phyloP scores from a whole-genome alignment of 2,329 filamentous ascomycete species.

The Atkinsonella texensis region DNA sequence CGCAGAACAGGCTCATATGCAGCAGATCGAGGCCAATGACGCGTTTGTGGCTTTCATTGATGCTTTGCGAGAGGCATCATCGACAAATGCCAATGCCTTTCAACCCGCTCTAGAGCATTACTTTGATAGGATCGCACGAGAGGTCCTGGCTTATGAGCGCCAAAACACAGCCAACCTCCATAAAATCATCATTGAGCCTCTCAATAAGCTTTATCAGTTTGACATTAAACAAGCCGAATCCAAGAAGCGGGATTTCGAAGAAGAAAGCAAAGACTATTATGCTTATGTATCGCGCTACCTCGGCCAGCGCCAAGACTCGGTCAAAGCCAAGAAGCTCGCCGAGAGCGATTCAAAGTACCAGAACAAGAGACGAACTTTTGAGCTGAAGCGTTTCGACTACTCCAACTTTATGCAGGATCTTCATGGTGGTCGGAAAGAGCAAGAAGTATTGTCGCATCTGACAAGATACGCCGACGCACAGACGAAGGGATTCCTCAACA shows the following conservation, averaged over 20 bases:
- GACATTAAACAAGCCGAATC: constrained; percentile 97
- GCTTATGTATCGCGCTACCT: constrained; percentile 89
- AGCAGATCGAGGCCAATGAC: constrained; percentile 77
- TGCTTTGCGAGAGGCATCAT: constrained; percentile 73
- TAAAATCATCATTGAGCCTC: constrained; percentile 86
- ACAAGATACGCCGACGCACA: constrained; percentile 91
- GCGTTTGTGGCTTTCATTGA: constrained; percentile 74
- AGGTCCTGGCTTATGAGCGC: constrained; percentile 79
- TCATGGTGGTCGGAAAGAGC: constrained; percentile 97
- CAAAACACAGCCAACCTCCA: constrained; percentile 77
- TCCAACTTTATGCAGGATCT: constrained; percentile 98
- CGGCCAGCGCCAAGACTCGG: constrained; percentile 87
- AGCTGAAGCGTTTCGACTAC: constrained; percentile 96
- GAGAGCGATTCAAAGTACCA: constrained; percentile 97
- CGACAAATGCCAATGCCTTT: constrained; percentile 91
- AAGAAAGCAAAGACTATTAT: constrained; percentile 98
- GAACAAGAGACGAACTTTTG: constrained; percentile 83
- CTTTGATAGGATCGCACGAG: constrained; percentile 89
- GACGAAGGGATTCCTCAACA: constrained; percentile 66
- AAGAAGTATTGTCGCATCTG: constrained; percentile 87
- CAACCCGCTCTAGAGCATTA: constrained; percentile 95
- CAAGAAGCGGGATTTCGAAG: constrained; percentile 96
- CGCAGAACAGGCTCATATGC: constrained; percentile 75
- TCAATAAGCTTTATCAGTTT: constrained; percentile 80
- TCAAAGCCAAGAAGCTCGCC: constrained; percentile 93